Conservation (phyloP, 2,329 filamentous ascomycete species). For the Stachybotrys chartarum region DNA sequence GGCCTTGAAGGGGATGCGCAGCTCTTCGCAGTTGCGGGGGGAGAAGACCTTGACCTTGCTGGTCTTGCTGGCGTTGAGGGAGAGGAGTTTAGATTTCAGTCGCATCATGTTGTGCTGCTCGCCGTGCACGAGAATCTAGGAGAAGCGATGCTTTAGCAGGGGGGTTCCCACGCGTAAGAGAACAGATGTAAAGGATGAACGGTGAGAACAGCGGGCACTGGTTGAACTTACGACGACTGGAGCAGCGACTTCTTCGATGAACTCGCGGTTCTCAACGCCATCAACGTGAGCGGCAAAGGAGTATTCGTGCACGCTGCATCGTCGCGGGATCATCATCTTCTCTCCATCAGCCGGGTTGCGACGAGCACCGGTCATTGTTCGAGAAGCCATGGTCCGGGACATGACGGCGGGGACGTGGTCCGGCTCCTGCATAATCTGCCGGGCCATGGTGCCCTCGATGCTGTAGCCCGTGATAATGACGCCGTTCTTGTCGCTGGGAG, state of each 20-base stretch:
- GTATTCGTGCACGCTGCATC: conserved; percentile 90
- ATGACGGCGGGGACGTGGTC: conserved; percentile 94
- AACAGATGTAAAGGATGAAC: too few relatives aligned
- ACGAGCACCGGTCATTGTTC: conserved; percentile 56
- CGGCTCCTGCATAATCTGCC: conserved; percentile 89
- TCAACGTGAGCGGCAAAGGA: conserved; percentile 97
- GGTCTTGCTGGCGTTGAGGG: conserved; percentile 76
- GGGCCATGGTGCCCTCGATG: conserved; percentile 97
- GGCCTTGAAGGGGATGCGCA: conserved; percentile 89
- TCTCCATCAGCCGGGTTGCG: conserved; percentile 63
- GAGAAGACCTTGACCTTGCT: conserved; percentile 87
- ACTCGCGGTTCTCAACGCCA: conserved; percentile 89
- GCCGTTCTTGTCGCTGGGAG: conserved; percentile 93
- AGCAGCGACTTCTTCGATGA: conserved; percentile 88
- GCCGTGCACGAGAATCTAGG: conserved; percentile 86
- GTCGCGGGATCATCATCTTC: conserved; percentile 81
- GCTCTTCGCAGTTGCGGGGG: conserved; percentile 89
- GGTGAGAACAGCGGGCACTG: too few relatives aligned
- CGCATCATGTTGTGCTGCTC: conserved; percentile 98
- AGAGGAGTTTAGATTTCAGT: conserved; percentile 86
- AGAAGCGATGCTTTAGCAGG: too few relatives aligned
- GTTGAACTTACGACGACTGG: conserved; percentile 74
- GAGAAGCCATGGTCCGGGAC: conserved; percentile 63
- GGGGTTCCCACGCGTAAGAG: neutral
- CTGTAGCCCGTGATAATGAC: conserved; percentile 98